Evolutionary conservation across 495 filamentous ascomycete genomes (phyloP).

Genomic region (Podospora fimiseda): DNA sequence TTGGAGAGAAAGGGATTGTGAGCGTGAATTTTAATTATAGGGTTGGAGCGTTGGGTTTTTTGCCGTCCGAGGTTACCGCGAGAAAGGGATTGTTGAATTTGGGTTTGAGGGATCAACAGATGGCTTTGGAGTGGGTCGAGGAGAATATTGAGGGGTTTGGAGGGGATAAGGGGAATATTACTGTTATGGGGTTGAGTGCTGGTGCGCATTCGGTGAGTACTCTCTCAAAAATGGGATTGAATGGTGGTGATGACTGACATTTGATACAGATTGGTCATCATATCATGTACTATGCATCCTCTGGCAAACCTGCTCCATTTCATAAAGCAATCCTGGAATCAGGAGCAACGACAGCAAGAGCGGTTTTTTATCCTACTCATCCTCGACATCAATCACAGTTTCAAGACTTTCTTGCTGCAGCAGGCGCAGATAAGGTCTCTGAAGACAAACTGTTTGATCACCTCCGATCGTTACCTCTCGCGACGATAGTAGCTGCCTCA

Average conservation of each 20-base stretch:
- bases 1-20: slow-evolving; percentile 46
- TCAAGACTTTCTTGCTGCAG: slow-evolving; percentile 47
- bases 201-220: slow-evolving; percentile 59
- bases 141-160: slow-evolving; percentile 56
- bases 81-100: slow-evolving; percentile 57
- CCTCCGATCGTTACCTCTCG: slow-evolving; percentile 44
- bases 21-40: slow-evolving; percentile 65
- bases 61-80: slow-evolving; percentile 47
- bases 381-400: slow-evolving; percentile 56
- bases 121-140: slow-evolving; percentile 58
- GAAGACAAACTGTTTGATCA: slow-evolving; percentile 44
- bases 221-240: not conserved
- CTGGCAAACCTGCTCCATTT: slow-evolving; percentile 40
- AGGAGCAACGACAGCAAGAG: slow-evolving; percentile 55
- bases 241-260: too few species aligned
- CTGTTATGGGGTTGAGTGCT: slow-evolving; percentile 60
- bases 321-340: slow-evolving; percentile 59
- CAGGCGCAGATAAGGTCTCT: slow-evolving; percentile 33
- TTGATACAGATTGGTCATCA: slow-evolving; percentile 56
- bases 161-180: slow-evolving; percentile 57
- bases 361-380: slow-evolving; percentile 49
- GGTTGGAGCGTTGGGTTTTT: slow-evolving; percentile 60
- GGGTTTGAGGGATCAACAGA: slow-evolving; percentile 62
- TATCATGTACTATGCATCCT: slow-evolving; percentile 45
- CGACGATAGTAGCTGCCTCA: slow-evolving; percentile 43